Percentiles rank a stretch among this genome's conserved stretches.
Conservation (phyloP, 2,329 filamentous ascomycete genomes). For the Cladosporium sp. region DNA sequence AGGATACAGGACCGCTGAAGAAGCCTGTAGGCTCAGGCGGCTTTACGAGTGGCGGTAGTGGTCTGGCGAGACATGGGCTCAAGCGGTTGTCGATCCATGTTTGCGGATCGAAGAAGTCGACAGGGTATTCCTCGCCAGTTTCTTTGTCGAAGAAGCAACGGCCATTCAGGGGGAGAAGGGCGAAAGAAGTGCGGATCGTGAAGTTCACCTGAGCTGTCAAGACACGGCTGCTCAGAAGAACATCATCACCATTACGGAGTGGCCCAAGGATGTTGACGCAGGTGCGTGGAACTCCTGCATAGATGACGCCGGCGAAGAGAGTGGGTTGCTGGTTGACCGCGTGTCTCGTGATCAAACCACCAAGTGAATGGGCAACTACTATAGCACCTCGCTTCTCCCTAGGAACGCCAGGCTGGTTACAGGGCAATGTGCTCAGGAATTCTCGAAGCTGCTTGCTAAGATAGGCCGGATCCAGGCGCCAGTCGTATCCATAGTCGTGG, state of each 20-base stretch:
- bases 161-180: constrained; percentile 79
- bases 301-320: constrained; percentile 80
- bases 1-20: constrained; percentile 42
- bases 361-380: constrained; percentile 82
- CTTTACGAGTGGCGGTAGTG: constrained; percentile 53
- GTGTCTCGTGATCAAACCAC: constrained; percentile 82
- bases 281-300: constrained; percentile 76
- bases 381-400: constrained; percentile 62
- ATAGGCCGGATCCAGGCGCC: constrained; percentile 78
- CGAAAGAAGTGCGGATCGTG: constrained; percentile 79
- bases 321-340: constrained; percentile 81
- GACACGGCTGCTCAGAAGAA: constrained; percentile 82
- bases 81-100: constrained; percentile 75
- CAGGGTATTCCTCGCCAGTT: constrained; percentile 72
- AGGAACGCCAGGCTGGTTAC: constrained; percentile 59
- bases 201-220: constrained; percentile 93
- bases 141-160: constrained; percentile 81
- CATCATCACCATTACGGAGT: constrained; percentile 85
- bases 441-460: constrained; percentile 67
- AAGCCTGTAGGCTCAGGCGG: constrained; percentile 35
- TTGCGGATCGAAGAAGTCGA: constrained; percentile 78
- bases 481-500: constrained; percentile 93
- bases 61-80: constrained; percentile 70
- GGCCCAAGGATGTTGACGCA: constrained; percentile 91
- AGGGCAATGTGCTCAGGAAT: constrained; percentile 70